These are phyloP conservation scores for Geotrichum candidum DNA, from an alignment of 1,139 yeast species.

Conservation along the genomic window DNA sequence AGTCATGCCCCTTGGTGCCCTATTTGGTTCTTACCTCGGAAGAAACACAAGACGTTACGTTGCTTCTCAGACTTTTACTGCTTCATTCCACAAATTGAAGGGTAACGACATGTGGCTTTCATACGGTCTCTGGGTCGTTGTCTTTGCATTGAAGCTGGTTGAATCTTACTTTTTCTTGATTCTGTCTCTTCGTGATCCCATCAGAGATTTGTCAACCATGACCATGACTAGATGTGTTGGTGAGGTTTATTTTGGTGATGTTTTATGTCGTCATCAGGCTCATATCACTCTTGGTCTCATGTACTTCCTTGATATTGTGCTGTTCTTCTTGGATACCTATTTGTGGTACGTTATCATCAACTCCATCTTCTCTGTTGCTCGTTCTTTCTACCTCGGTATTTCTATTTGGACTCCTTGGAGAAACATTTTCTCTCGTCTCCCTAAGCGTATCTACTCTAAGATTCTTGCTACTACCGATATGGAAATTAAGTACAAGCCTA, in stretches of 20 bases:
- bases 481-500: slow-evolving; percentile 98
- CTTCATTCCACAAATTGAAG: slow-evolving; percentile 69
- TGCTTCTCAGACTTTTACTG: slow-evolving; percentile 94
- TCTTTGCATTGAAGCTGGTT: slow-evolving; percentile 77
- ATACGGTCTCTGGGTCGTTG: slow-evolving; percentile 80
- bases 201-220: slow-evolving; percentile 63
- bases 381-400: slow-evolving; percentile 96
- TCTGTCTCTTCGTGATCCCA: slow-evolving; percentile 88
- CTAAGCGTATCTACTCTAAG: slow-evolving; percentile 97
- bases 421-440: slow-evolving; percentile 93
- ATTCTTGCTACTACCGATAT: slow-evolving; percentile 95
- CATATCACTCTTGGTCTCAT: slow-evolving; percentile 84
- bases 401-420: slow-evolving; percentile 99
- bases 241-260: slow-evolving; percentile 79
- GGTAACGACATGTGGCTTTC: slow-evolving; percentile 98
- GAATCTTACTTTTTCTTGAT: slow-evolving; percentile 94
- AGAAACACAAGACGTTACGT: slow-evolving; percentile 84
- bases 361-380: slow-evolving; percentile 92
- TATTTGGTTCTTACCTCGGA: slow-evolving; percentile 82
- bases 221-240: slow-evolving; percentile 70
- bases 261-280: slow-evolving; percentile 77
- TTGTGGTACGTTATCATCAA: slow-evolving; percentile 97
- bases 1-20: slow-evolving; percentile 94
- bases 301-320: slow-evolving; percentile 83
- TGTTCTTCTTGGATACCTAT: slow-evolving; percentile 97